Percentiles rank a stretch among this genome's conserved stretches.
Evolutionary conservation across 352 stramenopile species (phyloP).

Genomic region (Pythium plurisporium): DNA sequence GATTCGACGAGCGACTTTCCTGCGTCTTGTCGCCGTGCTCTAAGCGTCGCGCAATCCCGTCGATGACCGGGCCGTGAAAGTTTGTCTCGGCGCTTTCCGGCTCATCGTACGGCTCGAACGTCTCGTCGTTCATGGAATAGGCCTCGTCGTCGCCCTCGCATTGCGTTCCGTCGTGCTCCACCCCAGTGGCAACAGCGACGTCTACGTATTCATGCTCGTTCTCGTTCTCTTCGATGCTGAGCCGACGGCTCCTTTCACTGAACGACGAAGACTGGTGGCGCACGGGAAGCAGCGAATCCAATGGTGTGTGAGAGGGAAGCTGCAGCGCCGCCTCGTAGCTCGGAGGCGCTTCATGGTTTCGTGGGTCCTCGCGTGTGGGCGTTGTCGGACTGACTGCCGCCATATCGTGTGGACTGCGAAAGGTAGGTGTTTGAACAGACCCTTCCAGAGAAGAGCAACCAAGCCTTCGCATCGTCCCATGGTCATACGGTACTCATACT

Average conservation of each 20-base stretch:
- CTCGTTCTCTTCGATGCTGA: slow-evolving; percentile 2
- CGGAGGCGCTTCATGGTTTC: slow-evolving; percentile 1
- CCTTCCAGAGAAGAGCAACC: too few relatives aligned
- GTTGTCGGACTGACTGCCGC: too few relatives aligned
- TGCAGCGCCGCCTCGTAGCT: slow-evolving; percentile 12
- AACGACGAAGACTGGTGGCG: slow-evolving; percentile 2
- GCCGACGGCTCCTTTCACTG: slow-evolving; percentile 8
- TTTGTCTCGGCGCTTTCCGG: neutral
- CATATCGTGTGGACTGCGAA: too few relatives aligned
- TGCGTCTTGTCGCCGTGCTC: neutral
- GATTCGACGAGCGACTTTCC: neutral
- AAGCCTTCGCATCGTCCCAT: too few relatives aligned
- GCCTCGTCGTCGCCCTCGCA: slow-evolving; percentile 12
- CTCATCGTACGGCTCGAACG: slow-evolving; percentile 36
- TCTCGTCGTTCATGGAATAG: slow-evolving; percentile 33
- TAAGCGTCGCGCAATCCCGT: neutral
- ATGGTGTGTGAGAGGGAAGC: neutral
- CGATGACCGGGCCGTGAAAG: neutral
- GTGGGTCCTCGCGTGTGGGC: too few relatives aligned
- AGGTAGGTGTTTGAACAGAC: too few relatives aligned
- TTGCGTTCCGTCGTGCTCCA: too few relatives aligned
- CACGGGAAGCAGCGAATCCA: too few relatives aligned
- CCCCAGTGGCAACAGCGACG: too few relatives aligned
- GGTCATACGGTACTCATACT: too few relatives aligned
- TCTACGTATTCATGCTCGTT: slow-evolving; percentile 14